Conservation (phyloP, 345 rosid species). For the Aquilaria yunnanensis region DNA sequence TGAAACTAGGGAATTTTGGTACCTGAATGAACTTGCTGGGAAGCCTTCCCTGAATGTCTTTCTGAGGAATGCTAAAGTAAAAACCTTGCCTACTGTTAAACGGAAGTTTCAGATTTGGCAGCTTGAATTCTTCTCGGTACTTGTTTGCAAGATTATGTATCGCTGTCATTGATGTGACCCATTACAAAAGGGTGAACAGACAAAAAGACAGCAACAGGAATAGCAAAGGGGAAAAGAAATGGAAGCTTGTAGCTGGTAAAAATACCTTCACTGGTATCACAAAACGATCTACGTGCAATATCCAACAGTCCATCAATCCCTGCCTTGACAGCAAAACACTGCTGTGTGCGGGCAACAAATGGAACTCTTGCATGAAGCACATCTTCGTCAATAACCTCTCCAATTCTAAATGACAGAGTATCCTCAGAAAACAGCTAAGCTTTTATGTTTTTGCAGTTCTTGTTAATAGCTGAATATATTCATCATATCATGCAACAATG, state of each 20-base stretch:
- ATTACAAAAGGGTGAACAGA: constrained; percentile 4
- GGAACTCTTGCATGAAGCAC: constrained; percentile 96
- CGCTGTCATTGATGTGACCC: constrained; percentile 37
- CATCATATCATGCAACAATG: too few relatives aligned
- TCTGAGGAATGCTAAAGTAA: constrained; percentile 86
- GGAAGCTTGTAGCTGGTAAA: constrained; percentile 12
- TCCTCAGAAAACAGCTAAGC: constrained; percentile 13
- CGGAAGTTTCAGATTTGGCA: constrained; percentile 92
- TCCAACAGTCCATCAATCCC: constrained; percentile 94
- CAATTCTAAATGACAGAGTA: constrained; percentile 44
- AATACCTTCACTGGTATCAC: constrained; percentile 96
- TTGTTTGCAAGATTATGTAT: constrained; percentile 87
- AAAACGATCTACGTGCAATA: constrained; percentile 88
- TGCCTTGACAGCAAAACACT: constrained; percentile 95
- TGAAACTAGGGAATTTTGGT: constrained; percentile 9
- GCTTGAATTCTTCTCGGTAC: constrained; percentile 79
- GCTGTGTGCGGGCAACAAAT: constrained; percentile 95
- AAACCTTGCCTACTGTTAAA: constrained; percentile 96
- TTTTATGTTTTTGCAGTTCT: not conserved
- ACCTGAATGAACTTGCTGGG: constrained; percentile 97
- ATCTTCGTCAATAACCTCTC: constrained; percentile 90
- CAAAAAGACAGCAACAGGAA: not conserved
- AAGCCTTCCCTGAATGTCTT: constrained; percentile 84
- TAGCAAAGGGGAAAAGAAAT: not conserved
- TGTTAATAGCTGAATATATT: too few relatives aligned